These are phyloP conservation scores for Chionographis japonica DNA, from an alignment of 106 monocot species.

Conservation along the genomic window DNA sequence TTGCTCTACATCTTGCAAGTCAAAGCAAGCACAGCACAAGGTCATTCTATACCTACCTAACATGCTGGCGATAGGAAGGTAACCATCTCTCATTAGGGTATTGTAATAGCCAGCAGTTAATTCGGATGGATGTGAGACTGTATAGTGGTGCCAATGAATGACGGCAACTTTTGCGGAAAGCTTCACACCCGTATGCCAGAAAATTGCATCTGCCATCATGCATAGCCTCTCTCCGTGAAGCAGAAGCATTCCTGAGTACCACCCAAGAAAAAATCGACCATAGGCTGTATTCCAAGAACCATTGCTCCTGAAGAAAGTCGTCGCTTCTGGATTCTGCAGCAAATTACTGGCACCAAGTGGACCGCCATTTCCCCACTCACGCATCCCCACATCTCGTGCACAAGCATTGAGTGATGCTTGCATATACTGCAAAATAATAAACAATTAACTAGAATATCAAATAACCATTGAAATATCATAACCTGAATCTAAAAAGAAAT, in stretches of 20 bases:
- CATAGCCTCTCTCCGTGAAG: conserved; percentile 71
- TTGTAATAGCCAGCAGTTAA: conserved; percentile 74
- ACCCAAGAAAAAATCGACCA: conserved; percentile 61
- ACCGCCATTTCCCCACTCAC: conserved; percentile 46
- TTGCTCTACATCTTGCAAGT: conserved; percentile 45
- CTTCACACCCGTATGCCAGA: conserved; percentile 44
- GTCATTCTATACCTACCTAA: conserved; percentile 47
- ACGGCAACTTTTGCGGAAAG: conserved; percentile 57
- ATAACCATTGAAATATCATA: not conserved
- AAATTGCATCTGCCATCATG: conserved; percentile 39
- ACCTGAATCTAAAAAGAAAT: not conserved
- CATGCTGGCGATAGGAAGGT: conserved; percentile 55
- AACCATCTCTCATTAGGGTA: conserved; percentile 48
- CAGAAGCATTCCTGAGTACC: conserved; percentile 72
- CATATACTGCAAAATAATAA: conserved; percentile 44
- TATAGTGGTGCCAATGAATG: conserved; percentile 46
- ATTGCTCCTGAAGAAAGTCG: conserved; percentile 41
- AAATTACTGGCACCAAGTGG: conserved; percentile 27
- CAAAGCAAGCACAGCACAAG: conserved; percentile 67
- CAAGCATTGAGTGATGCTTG: conserved; percentile 53
- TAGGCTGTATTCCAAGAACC: conserved; percentile 62
- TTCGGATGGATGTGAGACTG: conserved; percentile 60
- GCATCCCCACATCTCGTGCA: conserved; percentile 38
- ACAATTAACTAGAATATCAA: conserved; percentile 6
- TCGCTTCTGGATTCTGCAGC: conserved; percentile 48